phyloP scores from a whole-genome alignment of 495 filamentous ascomycete genomes.

The Pyronema domesticum region DNA sequence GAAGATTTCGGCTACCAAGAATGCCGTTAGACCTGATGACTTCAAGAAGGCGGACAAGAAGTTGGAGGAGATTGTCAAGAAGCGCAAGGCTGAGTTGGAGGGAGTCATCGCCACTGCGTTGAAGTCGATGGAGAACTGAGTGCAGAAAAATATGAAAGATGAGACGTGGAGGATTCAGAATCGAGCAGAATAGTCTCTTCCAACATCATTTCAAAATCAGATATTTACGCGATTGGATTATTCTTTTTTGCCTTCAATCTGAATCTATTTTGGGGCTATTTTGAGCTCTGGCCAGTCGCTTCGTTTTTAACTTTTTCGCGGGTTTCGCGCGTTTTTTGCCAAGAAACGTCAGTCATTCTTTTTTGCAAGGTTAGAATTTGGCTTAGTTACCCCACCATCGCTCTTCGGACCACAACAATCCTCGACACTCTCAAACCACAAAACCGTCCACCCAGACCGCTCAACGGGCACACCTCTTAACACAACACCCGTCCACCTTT shows the following conservation, averaged over 20 bases:
- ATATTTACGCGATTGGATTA: too few species aligned
- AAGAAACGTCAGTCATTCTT: background rate
- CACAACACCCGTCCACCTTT: background rate
- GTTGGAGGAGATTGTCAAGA: slow-evolving; percentile 22
- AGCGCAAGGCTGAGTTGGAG: slow-evolving; percentile 14
- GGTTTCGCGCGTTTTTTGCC: background rate
- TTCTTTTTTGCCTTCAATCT: too few species aligned
- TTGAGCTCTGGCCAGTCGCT: background rate
- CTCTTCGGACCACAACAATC: background rate
- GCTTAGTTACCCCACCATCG: background rate
- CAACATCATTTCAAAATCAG: too few species aligned
- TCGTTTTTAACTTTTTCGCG: background rate
- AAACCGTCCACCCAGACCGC: background rate
- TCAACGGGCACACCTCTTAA: background rate
- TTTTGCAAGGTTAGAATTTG: background rate
- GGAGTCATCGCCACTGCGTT: slow-evolving; percentile 16
- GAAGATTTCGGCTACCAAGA: slow-evolving; percentile 12
- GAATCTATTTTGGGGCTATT: too few species aligned
- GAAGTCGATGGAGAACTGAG: slow-evolving; percentile 7
- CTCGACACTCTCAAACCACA: background rate
- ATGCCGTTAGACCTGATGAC: slow-evolving; percentile 14
- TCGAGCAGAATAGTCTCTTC: too few species aligned
- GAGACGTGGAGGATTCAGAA: background rate
- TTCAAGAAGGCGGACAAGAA: slow-evolving; percentile 21
- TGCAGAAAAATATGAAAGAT: background rate